Percentiles rank a stretch among this genome's conserved stretches.
Conservation (phyloP, 2,329 filamentous ascomycete genomes). For the Penicillium sp. region DNA sequence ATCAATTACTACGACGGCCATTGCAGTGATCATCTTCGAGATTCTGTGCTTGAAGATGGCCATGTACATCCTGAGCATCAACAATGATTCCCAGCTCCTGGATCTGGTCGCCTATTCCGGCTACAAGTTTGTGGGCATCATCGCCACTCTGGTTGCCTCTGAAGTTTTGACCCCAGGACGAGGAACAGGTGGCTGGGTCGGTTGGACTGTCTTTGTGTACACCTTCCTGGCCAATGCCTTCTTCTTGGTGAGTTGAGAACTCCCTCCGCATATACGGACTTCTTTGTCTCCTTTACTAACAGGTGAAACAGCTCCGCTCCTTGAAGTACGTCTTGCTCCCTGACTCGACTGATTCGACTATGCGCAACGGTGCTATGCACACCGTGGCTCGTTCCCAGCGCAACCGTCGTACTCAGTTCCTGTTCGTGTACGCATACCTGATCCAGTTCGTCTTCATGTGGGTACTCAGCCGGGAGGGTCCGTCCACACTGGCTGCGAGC, state of each 20-base stretch:
- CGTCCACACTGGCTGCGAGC: slow-evolving; percentile 37
- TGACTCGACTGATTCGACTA: slow-evolving; percentile 72
- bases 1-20: slow-evolving; percentile 82
- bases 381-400: slow-evolving; percentile 83
- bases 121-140: slow-evolving; percentile 98
- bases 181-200: slow-evolving; percentile 84
- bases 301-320: slow-evolving; percentile 75
- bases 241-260: slow-evolving; percentile 73
- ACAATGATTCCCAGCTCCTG: slow-evolving; percentile 88
- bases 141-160: slow-evolving; percentile 80
- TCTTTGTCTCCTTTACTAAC: background rate
- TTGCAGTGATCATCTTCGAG: slow-evolving; percentile 83
- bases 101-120: slow-evolving; percentile 96
- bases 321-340: slow-evolving; percentile 95
- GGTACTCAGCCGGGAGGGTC: slow-evolving; percentile 66
- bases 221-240: slow-evolving; percentile 94
- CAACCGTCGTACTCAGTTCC: slow-evolving; percentile 86
- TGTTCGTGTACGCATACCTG: slow-evolving; percentile 92
- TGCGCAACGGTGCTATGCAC: slow-evolving; percentile 65
- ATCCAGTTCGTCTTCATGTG: slow-evolving; percentile 97
- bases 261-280: background rate
- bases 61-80: slow-evolving; percentile 92
- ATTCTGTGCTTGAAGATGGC: slow-evolving; percentile 90
- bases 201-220: slow-evolving; percentile 88
- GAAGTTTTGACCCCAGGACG: slow-evolving; percentile 78